Conservation (phyloP, 1,284 basidiomycete genomes). For the Cystobasidium sp. region DNA sequence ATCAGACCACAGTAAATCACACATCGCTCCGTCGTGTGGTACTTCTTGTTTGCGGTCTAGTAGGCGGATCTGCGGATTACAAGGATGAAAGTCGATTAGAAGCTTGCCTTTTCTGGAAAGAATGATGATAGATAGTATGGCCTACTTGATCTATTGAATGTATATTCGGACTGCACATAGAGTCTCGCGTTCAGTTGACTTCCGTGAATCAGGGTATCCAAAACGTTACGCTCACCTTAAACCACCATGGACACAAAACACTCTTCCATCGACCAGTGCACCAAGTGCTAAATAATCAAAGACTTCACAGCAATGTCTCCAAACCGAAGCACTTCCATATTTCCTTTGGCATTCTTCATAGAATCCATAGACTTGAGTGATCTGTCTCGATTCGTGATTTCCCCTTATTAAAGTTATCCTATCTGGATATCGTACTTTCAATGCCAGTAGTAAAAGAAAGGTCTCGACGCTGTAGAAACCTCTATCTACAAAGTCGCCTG, state of each 20-base stretch:
- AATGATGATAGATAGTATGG: too few relatives aligned
- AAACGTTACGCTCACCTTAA: slow-evolving; percentile 63
- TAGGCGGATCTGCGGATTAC: slow-evolving; percentile 93
- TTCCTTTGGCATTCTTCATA: slow-evolving; percentile 99
- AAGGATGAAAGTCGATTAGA: too few relatives aligned
- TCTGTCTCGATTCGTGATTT: slow-evolving; percentile 98
- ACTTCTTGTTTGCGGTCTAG: slow-evolving; percentile 98
- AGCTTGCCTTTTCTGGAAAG: too few relatives aligned
- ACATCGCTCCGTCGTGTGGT: slow-evolving; percentile 99
- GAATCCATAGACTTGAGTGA: slow-evolving; percentile 99
- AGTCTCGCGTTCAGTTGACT: background rate
- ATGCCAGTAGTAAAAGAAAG: slow-evolving; percentile 94
- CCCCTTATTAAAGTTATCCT: slow-evolving; percentile 97
- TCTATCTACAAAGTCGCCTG: slow-evolving; percentile 63
- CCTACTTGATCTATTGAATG: slow-evolving; percentile 84
- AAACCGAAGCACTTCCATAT: slow-evolving; percentile 99
- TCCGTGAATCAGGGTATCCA: background rate
- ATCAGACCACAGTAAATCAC: slow-evolving; percentile 97
- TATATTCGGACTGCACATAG: slow-evolving; percentile 66
- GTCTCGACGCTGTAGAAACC: slow-evolving; percentile 99
- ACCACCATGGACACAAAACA: slow-evolving; percentile 90
- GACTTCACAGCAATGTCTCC: slow-evolving; percentile 98
- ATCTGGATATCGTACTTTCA: slow-evolving; percentile 97
- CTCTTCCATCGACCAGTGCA: slow-evolving; percentile 92
- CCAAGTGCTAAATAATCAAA: slow-evolving; percentile 98